These are phyloP conservation scores for Sambucus nigra DNA, from an alignment of 129 eudicot genomes.

Conservation along the genomic window DNA sequence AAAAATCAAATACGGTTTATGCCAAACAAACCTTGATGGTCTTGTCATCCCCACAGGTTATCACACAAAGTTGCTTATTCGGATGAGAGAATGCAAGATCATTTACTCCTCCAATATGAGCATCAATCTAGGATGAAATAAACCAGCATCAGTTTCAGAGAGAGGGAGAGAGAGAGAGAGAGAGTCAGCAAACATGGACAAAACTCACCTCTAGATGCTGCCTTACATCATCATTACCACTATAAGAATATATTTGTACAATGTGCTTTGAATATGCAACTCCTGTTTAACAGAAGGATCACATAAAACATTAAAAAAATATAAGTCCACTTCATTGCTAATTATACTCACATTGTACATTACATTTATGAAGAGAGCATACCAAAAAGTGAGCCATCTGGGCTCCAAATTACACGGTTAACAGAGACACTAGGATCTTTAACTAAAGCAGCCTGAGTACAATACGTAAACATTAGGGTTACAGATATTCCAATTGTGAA, in stretches of 20 bases:
- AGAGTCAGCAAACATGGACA: neutral
- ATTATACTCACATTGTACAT: conserved; percentile 7
- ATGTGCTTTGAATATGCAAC: conserved; percentile 89
- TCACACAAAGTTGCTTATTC: conserved; percentile 82
- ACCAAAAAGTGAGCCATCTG: conserved; percentile 73
- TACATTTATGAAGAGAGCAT: conserved; percentile 4
- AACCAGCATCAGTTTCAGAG: conserved; percentile 7
- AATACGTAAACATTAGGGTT: conserved; percentile 4
- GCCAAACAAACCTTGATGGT: conserved; percentile 74
- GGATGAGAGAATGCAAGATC: conserved; percentile 90
- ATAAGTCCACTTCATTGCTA: neutral
- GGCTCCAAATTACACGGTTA: conserved; percentile 81
- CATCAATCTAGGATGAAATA: conserved; percentile 52
- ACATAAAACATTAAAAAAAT: neutral
- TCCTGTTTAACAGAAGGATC: conserved; percentile 30
- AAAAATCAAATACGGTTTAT: neutral
- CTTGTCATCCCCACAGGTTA: conserved; percentile 90
- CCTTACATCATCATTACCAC: conserved; percentile 57
- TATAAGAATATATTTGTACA: conserved; percentile 81
- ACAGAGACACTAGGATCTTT: conserved; percentile 72
- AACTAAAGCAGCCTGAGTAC: conserved; percentile 50
- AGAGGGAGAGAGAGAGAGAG: conserved; percentile 3
- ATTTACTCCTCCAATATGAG: conserved; percentile 89
- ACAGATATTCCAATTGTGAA: neutral
- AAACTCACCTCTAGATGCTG: conserved; percentile 65